Base-by-base conservation (phyloP, 495 filamentous ascomycete genomes). In the Durotheca rogersii region DNA sequence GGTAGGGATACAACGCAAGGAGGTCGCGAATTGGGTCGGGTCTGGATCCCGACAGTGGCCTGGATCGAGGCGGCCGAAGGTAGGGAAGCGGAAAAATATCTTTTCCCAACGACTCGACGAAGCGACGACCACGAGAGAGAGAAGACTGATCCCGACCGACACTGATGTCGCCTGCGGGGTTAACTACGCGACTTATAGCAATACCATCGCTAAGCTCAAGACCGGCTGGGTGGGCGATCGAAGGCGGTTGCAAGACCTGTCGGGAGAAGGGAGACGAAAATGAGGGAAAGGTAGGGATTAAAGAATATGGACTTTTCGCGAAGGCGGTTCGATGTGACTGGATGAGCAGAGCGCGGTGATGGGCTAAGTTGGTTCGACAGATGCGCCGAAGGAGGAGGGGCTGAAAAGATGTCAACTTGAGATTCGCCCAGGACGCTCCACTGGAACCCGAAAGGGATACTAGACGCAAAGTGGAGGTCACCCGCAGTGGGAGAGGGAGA, bases 401-500 rank as follows among this genome's bases (percentile, higher is more conserved):
- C 52, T 60, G 52, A 55, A 48, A 56, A 60, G 19, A 46, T n/a
- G 37, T 54, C 47, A 43, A 45, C 41, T 55, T 53, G 59, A 53
- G 52, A 58, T 64, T 54, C 41, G 52, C 44, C 48, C 45, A 32
- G 37, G 17, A 46, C 49, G 33, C 52, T 54, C 62, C 46, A 62
- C 62, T 43, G 54, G 29, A 36, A 51, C 54, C 47, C 38, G 59
- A 55, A 56, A 42, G 39, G 32, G 43, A 53, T 39, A 41, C 31
- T 15, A 34, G 25, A 41, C 50, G 50, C n/a, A n/a, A n/a, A n/a
- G n/a, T 51, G 56, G 45, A 54, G 56, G 45, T 36, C 41, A 33
- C 29, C 55, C n/a, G n/a, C n/a, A n/a, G n/a, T n/a, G n/a, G n/a
- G n/a, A n/a, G n/a, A n/a, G n/a, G n/a, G n/a, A n/a, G n/a, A n/a